These are phyloP conservation scores for Thinopyrum elongatum DNA, from an alignment of 176 grass and related monocot genomes.

Conservation along the genomic window DNA sequence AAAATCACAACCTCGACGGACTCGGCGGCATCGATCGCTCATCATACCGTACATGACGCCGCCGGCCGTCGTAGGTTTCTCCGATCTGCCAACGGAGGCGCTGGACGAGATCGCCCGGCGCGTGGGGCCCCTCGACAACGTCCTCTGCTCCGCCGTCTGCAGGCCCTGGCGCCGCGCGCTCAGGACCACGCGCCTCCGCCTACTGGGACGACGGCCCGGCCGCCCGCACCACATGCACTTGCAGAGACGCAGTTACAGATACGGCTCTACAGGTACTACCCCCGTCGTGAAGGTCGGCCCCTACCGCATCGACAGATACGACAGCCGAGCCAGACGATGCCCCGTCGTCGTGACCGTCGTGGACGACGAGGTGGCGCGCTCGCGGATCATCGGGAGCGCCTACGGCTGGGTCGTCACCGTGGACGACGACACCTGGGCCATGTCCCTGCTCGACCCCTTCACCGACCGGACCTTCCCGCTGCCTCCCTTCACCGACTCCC, in stretches of 20 bases:
- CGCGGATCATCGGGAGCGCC: neutral
- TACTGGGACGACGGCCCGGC: neutral
- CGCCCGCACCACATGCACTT: neutral
- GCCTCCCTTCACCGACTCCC: neutral
- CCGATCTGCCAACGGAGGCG: neutral
- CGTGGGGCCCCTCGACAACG: neutral
- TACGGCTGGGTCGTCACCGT: neutral
- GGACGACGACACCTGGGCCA: neutral
- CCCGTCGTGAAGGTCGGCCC: neutral
- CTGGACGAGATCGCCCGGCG: neutral
- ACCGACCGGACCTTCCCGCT: neutral
- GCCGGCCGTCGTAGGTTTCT: neutral
- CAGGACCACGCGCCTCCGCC: neutral
- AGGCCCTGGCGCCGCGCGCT: neutral
- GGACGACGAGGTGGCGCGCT: neutral
- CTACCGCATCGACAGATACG: no score
- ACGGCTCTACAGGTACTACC: no score
- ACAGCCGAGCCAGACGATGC: neutral
- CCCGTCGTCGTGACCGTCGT: neutral
- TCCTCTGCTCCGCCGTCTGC: neutral
- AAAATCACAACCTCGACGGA: no score
- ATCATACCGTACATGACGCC: neutral
- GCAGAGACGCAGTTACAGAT: neutral
- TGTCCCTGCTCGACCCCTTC: neutral
- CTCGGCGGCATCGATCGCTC: neutral